Base-by-base conservation (phyloP, 345 rosid genomes). In the Pistacia atlantica region DNA sequence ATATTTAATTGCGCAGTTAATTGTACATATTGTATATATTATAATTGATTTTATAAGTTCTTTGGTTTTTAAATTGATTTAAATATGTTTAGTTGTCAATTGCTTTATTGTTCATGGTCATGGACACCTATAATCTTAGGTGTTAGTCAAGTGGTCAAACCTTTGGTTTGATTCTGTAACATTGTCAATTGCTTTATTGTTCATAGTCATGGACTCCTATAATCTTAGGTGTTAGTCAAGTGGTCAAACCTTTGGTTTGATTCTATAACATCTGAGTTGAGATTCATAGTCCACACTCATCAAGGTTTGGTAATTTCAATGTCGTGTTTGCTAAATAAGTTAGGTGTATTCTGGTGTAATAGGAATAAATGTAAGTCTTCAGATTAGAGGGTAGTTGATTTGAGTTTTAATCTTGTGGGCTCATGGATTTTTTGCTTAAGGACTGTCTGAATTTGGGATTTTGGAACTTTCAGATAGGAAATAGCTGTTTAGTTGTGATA, bases 1-100 rank as follows among this genome's bases (percentile, higher is more conserved):
- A 70, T 22, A 71, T 52, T 52, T 58, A 18, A 60, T 59, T 37
- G 71, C 51, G 61, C 58, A 54, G 61, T 18, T 65, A 49, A 59
- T 48, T 82, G 85, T 82, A 73, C 35, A 82, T 63, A 71, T 38
- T 65, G 66, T 74, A 63, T 49, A 74, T 66, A 71, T 54, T 31
- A 7, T 77, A 51, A 64, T 74, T 38, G 65, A 16, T 78, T 65
- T 66, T 13, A 7, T 48, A 11, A 67, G 38, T 66, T 45, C 20
- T 38, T 37, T 16, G 48, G 51, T 69, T 61, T 28, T 14, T 72
- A 35, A 66, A 45, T 55, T 42, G n/a, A 5, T 63, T 37, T 31
- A 31, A 31, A 31, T 31, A 31, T 31, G 33, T 22, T 22, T 0
- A 25, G 25, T 25, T 31, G 33, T 52, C 58, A 68, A 68, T 68